Conservation (phyloP, 106 monocot genomes). For the Gastrodia elata region DNA sequence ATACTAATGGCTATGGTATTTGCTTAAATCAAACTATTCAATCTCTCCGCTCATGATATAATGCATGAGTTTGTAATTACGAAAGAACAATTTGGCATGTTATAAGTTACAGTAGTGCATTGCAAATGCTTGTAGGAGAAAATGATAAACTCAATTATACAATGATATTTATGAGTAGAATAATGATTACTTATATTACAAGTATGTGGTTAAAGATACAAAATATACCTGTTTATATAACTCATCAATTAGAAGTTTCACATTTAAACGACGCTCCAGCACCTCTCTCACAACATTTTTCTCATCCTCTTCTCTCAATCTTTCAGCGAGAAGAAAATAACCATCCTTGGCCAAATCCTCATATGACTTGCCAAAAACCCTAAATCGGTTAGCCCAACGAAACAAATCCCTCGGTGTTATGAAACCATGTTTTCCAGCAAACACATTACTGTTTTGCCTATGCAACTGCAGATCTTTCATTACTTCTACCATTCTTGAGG, state of each 20-base stretch:
- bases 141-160: not conserved
- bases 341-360: slow-evolving; percentile 84
- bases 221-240: slow-evolving; percentile 43
- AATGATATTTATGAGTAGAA: not conserved
- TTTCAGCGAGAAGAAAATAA: slow-evolving; percentile 92
- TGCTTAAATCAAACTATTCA: not conserved
- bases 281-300: slow-evolving; percentile 63
- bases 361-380: slow-evolving; percentile 59
- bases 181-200: not conserved
- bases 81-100: not conserved
- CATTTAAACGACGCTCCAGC: slow-evolving; percentile 42
- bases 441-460: slow-evolving; percentile 91
- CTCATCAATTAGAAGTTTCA: slow-evolving; percentile 32
- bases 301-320: slow-evolving; percentile 78
- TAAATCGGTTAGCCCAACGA: slow-evolving; percentile 77
- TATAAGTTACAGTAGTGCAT: not conserved
- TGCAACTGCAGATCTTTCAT: slow-evolving; percentile 91
- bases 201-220: not conserved
- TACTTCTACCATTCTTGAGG: slow-evolving; percentile 73
- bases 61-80: not conserved
- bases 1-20: not conserved
- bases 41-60: not conserved
- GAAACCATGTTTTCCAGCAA: slow-evolving; percentile 98
- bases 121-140: not conserved
- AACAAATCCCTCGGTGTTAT: slow-evolving; percentile 95